These are phyloP conservation scores for Petunia secreta DNA, from an alignment of 257 asterid species.

Conservation along the genomic window DNA sequence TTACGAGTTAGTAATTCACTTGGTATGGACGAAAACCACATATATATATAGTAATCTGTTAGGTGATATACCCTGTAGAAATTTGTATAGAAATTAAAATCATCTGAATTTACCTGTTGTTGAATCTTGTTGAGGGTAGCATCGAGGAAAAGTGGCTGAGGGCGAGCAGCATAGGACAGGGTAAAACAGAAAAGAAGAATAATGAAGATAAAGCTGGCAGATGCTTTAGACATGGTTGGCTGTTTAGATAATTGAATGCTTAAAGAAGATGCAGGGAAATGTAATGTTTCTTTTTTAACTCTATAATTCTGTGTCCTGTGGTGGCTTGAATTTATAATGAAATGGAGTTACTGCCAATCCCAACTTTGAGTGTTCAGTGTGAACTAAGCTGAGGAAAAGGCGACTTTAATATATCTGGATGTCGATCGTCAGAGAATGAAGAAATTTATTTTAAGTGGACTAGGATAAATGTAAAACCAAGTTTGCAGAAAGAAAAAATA, in stretches of 20 bases:
- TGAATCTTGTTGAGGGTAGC: conserved; percentile 28
- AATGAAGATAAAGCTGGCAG: conserved; percentile 38
- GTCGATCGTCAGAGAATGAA: not conserved
- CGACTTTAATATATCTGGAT: not conserved
- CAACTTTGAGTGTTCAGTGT: not conserved
- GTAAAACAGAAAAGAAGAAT: conserved; percentile 53
- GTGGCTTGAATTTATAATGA: conserved; percentile 17
- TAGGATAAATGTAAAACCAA: too few relatives aligned
- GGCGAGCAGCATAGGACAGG: conserved; percentile 55
- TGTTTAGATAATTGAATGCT: not conserved
- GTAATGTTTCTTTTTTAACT: not conserved
- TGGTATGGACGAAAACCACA: too few relatives aligned
- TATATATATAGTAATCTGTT: too few relatives aligned
- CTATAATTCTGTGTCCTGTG: not conserved
- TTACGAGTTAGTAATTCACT: too few relatives aligned
- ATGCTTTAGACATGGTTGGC: conserved; percentile 48
- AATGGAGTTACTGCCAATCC: not conserved
- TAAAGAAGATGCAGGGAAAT: not conserved
- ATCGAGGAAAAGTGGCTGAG: conserved; percentile 30
- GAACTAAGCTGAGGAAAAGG: conserved; percentile 1
- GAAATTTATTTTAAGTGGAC: conserved; percentile 9
- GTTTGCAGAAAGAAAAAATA: too few relatives aligned
- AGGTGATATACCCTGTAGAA: too few relatives aligned
- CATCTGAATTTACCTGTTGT: conserved; percentile 17
- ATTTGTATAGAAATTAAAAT: too few relatives aligned